Base-by-base conservation (phyloP, 768 basidiomycete genomes). In the Boletus rubropictus region DNA sequence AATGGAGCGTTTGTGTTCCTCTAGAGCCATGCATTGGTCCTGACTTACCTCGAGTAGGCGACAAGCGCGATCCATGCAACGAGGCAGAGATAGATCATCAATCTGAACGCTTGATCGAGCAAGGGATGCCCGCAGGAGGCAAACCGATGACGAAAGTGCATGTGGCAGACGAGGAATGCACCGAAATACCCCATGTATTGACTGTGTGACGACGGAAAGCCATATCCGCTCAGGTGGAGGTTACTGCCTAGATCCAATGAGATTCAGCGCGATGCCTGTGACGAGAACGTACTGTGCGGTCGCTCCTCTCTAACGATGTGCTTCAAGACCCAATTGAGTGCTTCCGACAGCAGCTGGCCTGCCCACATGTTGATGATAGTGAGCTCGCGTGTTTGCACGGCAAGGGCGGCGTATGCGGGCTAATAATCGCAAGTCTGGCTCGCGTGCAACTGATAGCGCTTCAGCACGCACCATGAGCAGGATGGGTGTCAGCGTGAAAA, bases 131-230 rank as follows among this genome's bases (percentile, higher is more conserved):
- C 84, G 2, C 77, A 79, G 3, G 78, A 65, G 2, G 71, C 46
- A 53, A 86, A 88, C 3, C 75, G 73, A 56, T 90, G 87, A 29
- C 80, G 78, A 52, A 80, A 82, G 52, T 76, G 77, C 40, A 91
- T 59, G 66, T 92, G 89, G 58, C 84, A 80, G 35, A 82, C 59
- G 36, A 91, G 63, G 64, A 91, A 92, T 0, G 86, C 72, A 5
- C 83, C 73, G 53, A 92, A 91, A 66, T 86, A 92, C 14, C 81
- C 89, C 89, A 92, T 90, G 62, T 84, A 89, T 65, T 92, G 89
- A 64, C 86, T 88, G 59, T 92, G 89, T 12, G 87, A 89, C 1
- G 89, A 90, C 0, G 89, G 89, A 56, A 91, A 91, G 7, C 88
- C 89, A 59, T 89, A 91, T 12, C 89, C 89, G 45, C 76, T 76